Evolutionary conservation across 2,329 filamentous ascomycete genomes (phyloP).

Genomic region (Huntiella decipiens): DNA sequence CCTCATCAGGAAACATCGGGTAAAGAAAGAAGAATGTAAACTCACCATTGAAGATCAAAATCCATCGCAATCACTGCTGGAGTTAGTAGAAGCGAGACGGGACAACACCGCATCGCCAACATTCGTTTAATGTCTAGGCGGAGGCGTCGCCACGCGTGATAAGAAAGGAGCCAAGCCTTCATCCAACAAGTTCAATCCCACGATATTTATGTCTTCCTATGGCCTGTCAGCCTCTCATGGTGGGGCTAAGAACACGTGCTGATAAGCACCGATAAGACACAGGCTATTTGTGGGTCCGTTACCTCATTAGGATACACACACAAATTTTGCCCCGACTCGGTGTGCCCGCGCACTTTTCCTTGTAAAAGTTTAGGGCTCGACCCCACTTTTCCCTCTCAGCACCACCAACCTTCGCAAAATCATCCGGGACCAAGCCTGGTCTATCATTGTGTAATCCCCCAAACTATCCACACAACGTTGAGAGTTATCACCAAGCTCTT

Average conservation of each 20-base stretch:
- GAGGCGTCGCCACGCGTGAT: too few species aligned
- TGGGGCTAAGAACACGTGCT: background rate
- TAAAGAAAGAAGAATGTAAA: slow-evolving; percentile 13
- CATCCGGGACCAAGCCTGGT: slow-evolving; percentile 10
- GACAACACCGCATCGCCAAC: slow-evolving; percentile 13
- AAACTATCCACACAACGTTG: slow-evolving; percentile 12
- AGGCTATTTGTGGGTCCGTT: background rate
- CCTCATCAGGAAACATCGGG: slow-evolving; percentile 54
- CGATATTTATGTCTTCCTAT: too few species aligned
- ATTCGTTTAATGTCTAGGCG: slow-evolving; percentile 15
- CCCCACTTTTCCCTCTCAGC: slow-evolving; percentile 8
- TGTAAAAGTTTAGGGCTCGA: slow-evolving; percentile 11
- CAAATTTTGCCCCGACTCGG: slow-evolving; percentile 1
- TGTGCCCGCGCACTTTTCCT: slow-evolving; percentile 10
- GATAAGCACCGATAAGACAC: background rate
- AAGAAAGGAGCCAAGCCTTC: too few species aligned
- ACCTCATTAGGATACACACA: background rate
- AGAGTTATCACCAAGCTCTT: slow-evolving; percentile 13
- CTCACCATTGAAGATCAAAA: slow-evolving; percentile 11
- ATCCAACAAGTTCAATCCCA: too few species aligned
- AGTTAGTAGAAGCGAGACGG: background rate
- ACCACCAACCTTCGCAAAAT: slow-evolving; percentile 12
- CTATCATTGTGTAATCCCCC: slow-evolving; percentile 12
- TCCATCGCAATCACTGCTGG: background rate
- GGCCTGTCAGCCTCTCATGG: background rate